Conservation (phyloP, 352 stramenopile species). For the Phytophthora colocasiae region DNA sequence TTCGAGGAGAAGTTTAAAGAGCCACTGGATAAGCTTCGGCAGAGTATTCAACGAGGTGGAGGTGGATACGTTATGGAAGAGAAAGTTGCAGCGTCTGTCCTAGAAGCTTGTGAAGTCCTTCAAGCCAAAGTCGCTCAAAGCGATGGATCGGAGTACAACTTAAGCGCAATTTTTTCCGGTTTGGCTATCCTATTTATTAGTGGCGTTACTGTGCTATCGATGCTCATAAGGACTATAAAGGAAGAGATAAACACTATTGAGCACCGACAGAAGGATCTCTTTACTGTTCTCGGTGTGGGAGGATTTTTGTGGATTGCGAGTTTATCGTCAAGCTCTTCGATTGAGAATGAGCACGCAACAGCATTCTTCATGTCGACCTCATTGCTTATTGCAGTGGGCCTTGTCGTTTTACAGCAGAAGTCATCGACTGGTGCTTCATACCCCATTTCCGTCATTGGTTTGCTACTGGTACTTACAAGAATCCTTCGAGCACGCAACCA, state of each 20-base stretch:
- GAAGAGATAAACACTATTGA: not conserved
- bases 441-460: slow-evolving; percentile 22
- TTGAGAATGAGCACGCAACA: slow-evolving; percentile 91
- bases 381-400: slow-evolving; percentile 37
- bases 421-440: not conserved
- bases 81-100: slow-evolving; percentile 20
- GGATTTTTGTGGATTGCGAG: slow-evolving; percentile 61
- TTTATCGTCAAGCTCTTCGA: slow-evolving; percentile 84
- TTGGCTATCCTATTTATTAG: slow-evolving; percentile 49
- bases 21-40: slow-evolving; percentile 27
- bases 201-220: slow-evolving; percentile 14
- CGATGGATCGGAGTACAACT: slow-evolving; percentile 84
- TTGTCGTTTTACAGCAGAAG: slow-evolving; percentile 29
- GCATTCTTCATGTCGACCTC: slow-evolving; percentile 78
- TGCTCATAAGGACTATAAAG: slow-evolving; percentile 16
- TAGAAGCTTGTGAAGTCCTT: slow-evolving; percentile 49
- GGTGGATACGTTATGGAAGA: slow-evolving; percentile 7
- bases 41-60: slow-evolving; percentile 11
- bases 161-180: slow-evolving; percentile 41
- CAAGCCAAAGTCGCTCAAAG: slow-evolving; percentile 63
- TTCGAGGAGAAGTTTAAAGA: slow-evolving; percentile 44
- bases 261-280: not conserved
- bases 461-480: slow-evolving; percentile 57
- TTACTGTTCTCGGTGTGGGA: slow-evolving; percentile 22
- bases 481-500: slow-evolving; percentile 81